Evolutionary conservation across 1,284 basidiomycete genomes (phyloP).

Genomic region (Meripilus lineatus): DNA sequence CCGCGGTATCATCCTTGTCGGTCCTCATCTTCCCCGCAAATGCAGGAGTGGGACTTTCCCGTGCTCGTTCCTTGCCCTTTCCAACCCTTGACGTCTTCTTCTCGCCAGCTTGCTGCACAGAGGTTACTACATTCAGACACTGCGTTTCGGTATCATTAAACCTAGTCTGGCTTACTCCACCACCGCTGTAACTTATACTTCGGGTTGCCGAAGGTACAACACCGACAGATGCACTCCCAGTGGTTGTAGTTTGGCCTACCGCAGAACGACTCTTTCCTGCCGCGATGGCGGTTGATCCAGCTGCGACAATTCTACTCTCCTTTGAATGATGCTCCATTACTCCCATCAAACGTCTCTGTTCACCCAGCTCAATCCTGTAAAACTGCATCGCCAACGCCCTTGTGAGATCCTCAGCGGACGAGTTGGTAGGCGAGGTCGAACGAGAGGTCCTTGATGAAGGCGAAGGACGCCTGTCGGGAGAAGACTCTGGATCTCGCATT

Average conservation of each 20-base stretch:
- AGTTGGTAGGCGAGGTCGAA: slow-evolving; percentile 9
- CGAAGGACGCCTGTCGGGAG: slow-evolving; percentile 12
- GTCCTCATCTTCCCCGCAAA: slow-evolving; percentile 6
- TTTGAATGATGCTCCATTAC: slow-evolving; percentile 89
- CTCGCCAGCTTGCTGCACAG: not conserved
- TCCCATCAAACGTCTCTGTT: slow-evolving; percentile 85
- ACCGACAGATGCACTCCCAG: not conserved
- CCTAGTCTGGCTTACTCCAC: not conserved
- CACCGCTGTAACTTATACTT: slow-evolving; percentile 4
- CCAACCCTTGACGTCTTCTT: not conserved
- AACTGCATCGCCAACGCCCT: slow-evolving; percentile 87
- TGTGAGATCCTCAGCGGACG: slow-evolving; percentile 37
- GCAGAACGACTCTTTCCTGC: slow-evolving; percentile 6
- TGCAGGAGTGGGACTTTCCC: not conserved
- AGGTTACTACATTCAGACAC: too few relatives aligned
- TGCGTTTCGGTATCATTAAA: too few relatives aligned
- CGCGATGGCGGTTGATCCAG: slow-evolving; percentile 6
- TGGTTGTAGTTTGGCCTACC: not conserved
- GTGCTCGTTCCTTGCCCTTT: not conserved
- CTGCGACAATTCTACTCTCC: slow-evolving; percentile 33
- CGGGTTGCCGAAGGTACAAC: not conserved
- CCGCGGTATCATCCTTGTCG: slow-evolving; percentile 13
- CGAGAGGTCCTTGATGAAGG: slow-evolving; percentile 27
- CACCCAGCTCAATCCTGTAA: slow-evolving; percentile 85
- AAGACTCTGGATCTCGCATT: too few relatives aligned